These are phyloP conservation scores for Phytophthora tentaculata DNA, from an alignment of 352 stramenopile species.

Conservation along the genomic window DNA sequence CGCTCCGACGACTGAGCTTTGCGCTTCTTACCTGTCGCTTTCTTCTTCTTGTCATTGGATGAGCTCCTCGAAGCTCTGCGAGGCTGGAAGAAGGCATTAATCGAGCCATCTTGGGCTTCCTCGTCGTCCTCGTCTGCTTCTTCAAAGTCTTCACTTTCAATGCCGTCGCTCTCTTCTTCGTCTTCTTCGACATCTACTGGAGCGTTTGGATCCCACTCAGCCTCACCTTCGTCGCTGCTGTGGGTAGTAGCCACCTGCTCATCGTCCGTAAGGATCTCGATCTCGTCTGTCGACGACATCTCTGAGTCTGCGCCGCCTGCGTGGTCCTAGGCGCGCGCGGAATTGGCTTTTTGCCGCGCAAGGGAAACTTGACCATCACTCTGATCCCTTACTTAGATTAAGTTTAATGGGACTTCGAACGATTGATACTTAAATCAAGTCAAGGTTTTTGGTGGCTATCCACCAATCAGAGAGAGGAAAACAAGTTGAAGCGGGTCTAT, in stretches of 20 bases:
- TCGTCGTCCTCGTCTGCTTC: constrained; percentile 23
- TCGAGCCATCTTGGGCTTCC: constrained; percentile 6
- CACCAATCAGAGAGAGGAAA: constrained; percentile 14
- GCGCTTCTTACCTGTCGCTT: constrained; percentile 29
- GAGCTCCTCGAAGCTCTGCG: neutral
- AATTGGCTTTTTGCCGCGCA: constrained; percentile 27
- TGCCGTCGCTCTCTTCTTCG: constrained; percentile 33
- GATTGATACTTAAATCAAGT: constrained; percentile 19
- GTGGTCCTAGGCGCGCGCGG: constrained; percentile 10
- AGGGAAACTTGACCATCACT: constrained; percentile 40
- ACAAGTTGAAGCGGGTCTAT: constrained; percentile 24
- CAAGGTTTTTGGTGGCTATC: neutral
- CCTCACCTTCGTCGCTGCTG: constrained; percentile 35
- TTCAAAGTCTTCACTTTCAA: constrained; percentile 32
- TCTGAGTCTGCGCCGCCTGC: neutral
- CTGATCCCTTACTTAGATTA: constrained; percentile 22
- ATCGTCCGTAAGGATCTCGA: constrained; percentile 18
- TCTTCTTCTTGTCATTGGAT: constrained; percentile 12
- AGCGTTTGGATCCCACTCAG: constrained; percentile 41
- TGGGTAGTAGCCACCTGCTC: constrained; percentile 1
- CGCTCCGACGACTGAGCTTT: constrained; percentile 25
- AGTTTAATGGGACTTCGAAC: constrained; percentile 5
- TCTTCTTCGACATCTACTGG: constrained; percentile 15
- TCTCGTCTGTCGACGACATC: constrained; percentile 31
- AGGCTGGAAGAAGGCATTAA: constrained; percentile 18